These are phyloP conservation scores for Metschnikowia continentalis DNA, from an alignment of 805 yeast genomes.

Conservation along the genomic window DNA sequence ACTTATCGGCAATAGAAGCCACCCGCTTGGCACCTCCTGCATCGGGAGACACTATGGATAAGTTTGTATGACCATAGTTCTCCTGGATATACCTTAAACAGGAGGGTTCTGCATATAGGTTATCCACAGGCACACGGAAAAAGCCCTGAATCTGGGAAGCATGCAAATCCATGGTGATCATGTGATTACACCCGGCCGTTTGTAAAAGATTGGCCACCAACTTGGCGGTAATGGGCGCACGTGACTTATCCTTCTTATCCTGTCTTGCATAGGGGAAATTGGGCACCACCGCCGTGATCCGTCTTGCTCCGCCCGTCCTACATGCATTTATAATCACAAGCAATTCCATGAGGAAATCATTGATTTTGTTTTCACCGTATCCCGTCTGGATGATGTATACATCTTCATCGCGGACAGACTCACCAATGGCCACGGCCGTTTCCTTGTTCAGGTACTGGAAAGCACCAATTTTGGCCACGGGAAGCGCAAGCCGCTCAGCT, in stretches of 20 bases:
- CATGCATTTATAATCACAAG: constrained; percentile 91
- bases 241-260: constrained; percentile 90
- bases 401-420: constrained; percentile 87
- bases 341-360: constrained; percentile 83
- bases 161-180: constrained; percentile 94
- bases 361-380: constrained; percentile 66
- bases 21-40: constrained; percentile 99
- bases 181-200: constrained; percentile 93
- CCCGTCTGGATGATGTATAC: constrained; percentile 84
- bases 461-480: constrained; percentile 71
- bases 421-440: constrained; percentile 81
- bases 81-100: constrained; percentile 78
- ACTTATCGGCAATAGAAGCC: constrained; percentile 86
- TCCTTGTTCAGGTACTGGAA: constrained; percentile 85
- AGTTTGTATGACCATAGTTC: constrained; percentile 48
- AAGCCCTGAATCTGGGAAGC: constrained; percentile 98
- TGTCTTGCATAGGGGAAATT: constrained; percentile 97
- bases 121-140: constrained; percentile 92
- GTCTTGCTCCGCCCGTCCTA: constrained; percentile 90
- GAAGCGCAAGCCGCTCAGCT: constrained; percentile 59
- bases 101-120: constrained; percentile 90
- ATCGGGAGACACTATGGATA: constrained; percentile 88
- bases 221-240: constrained; percentile 96
- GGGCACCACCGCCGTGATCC: constrained; percentile 92
- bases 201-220: constrained; percentile 86